Evolutionary conservation across 352 stramenopile genomes (phyloP).

Genomic region (Pythium dissotocum): DNA sequence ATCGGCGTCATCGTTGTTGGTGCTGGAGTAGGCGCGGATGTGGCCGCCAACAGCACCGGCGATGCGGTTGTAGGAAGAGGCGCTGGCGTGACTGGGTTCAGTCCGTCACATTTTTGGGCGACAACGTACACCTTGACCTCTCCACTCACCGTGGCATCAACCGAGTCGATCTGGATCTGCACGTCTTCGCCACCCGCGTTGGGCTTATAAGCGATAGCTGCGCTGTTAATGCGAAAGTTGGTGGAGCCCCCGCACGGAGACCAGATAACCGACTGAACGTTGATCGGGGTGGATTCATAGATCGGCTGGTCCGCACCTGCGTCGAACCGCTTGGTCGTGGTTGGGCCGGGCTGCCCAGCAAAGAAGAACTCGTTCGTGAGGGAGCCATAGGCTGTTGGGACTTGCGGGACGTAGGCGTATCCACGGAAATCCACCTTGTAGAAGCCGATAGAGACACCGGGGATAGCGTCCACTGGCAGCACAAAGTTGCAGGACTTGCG

Average conservation of each 20-base stretch:
- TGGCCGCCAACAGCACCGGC: not conserved
- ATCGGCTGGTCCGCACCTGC: conserved; percentile 27
- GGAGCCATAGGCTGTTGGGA: conserved; percentile 8
- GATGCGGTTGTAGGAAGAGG: not conserved
- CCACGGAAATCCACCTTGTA: conserved; percentile 42
- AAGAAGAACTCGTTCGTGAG: conserved; percentile 43
- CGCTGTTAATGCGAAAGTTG: conserved; percentile 41
- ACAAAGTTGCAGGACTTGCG: conserved; percentile 32
- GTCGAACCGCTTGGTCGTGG: conserved; percentile 15
- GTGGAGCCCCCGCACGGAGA: conserved; percentile 36
- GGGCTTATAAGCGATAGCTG: conserved; percentile 15
- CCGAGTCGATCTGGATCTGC: conserved; percentile 35
- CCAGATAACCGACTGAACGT: conserved; percentile 35
- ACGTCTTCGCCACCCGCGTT: conserved; percentile 14
- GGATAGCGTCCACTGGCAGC: conserved; percentile 27
- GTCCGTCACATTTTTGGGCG: conserved; percentile 16
- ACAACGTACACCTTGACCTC: conserved; percentile 30
- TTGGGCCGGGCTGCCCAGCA: conserved; percentile 27
- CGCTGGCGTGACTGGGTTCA: not conserved
- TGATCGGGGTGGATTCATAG: conserved; percentile 31
- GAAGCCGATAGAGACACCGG: conserved; percentile 30
- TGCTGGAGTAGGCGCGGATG: not conserved
- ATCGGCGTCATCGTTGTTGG: not conserved
- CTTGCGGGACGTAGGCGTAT: conserved; percentile 33
- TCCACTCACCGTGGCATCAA: conserved; percentile 30